Percentiles rank a stretch among this genome's conserved stretches.
phyloP scores from a whole-genome alignment of 371 early-diverging fungal species.

The Coemansia sp. region DNA sequence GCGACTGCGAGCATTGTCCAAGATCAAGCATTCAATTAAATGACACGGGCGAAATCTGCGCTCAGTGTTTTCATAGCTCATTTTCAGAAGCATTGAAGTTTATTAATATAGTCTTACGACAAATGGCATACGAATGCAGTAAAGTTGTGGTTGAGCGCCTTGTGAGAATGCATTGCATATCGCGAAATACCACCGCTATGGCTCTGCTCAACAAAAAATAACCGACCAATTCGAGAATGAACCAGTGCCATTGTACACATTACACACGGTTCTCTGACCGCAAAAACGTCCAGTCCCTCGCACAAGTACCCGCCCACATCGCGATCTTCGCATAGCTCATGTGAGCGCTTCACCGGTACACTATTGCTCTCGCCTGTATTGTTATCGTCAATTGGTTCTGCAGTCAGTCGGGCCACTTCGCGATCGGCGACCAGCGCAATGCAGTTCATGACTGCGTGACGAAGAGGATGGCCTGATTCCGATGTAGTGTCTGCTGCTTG shows the following conservation, averaged over 20 bases:
- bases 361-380: too few relatives aligned
- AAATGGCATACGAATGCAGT: constrained; percentile 29
- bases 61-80: neutral
- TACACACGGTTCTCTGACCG: constrained; percentile 55
- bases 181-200: constrained; percentile 33
- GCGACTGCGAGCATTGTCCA: neutral
- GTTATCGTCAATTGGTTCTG: neutral
- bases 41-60: neutral
- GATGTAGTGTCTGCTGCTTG: constrained; percentile 22
- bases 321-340: neutral
- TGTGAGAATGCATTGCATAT: constrained; percentile 34
- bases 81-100: neutral
- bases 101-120: constrained; percentile 5
- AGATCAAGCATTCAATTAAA: neutral
- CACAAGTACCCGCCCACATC: constrained; percentile 51
- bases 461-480: constrained; percentile 45
- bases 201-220: constrained; percentile 38
- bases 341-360: constrained; percentile 5
- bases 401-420: constrained; percentile 26
- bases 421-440: constrained; percentile 50
- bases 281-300: constrained; percentile 53
- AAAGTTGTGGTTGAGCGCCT: constrained; percentile 51
- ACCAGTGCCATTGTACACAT: constrained; percentile 56
- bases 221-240: constrained; percentile 50
- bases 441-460: constrained; percentile 55